Conservation (phyloP, 2,329 filamentous ascomycete genomes). For the Talaromyces sp. region DNA sequence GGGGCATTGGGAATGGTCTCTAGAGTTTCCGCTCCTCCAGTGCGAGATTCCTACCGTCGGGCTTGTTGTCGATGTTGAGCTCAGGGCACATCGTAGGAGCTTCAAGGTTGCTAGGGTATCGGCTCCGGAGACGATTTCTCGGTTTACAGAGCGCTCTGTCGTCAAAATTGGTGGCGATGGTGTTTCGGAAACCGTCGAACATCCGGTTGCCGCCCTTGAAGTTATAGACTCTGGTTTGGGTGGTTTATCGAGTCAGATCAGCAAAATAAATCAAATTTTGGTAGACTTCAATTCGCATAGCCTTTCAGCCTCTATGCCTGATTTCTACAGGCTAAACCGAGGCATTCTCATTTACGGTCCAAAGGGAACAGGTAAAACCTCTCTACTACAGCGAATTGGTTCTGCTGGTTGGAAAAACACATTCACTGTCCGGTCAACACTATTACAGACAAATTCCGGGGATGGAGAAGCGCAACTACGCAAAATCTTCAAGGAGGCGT, state of each 20-base stretch:
- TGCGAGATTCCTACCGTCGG: constrained; percentile 66
- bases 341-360: constrained; percentile 74
- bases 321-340: constrained; percentile 40
- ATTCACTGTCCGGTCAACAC: constrained; percentile 40
- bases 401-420: constrained; percentile 65
- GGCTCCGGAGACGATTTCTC: constrained; percentile 34
- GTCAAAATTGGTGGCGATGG: constrained; percentile 25
- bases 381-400: constrained; percentile 63
- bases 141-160: constrained; percentile 27
- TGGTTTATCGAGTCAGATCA: constrained; percentile 60
- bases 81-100: constrained; percentile 51
- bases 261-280: constrained; percentile 62
- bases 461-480: constrained; percentile 52
- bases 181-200: constrained; percentile 12
- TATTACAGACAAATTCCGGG: constrained; percentile 29
- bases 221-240: constrained; percentile 52
- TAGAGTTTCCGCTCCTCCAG: constrained; percentile 41
- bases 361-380: constrained; percentile 76
- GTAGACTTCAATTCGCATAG: constrained; percentile 43
- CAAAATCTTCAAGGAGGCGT: constrained; percentile 64
- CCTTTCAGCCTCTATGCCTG: constrained; percentile 30
- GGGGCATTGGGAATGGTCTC: constrained; percentile 43
- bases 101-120: constrained; percentile 58
- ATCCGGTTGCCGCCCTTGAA: constrained; percentile 15
- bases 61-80: constrained; percentile 60